Evolutionary conservation across 2,329 filamentous ascomycete genomes (phyloP).

Genomic region (Aspergillus tamarii): DNA sequence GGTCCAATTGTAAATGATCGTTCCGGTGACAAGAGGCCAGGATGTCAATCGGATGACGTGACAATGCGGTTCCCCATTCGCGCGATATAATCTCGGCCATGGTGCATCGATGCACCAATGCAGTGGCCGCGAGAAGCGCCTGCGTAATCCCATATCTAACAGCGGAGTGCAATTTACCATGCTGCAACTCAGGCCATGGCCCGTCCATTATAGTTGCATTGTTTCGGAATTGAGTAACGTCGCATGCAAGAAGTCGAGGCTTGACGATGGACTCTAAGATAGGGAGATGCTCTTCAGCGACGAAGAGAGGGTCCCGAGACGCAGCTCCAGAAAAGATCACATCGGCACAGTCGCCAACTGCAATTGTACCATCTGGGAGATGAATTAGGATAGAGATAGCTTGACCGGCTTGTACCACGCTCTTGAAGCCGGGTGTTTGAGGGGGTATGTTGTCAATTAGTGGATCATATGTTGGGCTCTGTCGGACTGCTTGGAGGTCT

Average conservation of each 20-base stretch:
- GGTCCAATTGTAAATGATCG: slow-evolving; percentile 21
- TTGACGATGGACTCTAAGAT: slow-evolving; percentile 18
- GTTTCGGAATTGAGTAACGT: slow-evolving; percentile 12
- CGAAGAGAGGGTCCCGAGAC: slow-evolving; percentile 21
- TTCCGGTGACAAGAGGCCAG: slow-evolving; percentile 23
- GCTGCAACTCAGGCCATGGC: background rate
- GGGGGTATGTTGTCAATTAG: slow-evolving; percentile 16
- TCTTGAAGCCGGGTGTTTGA: slow-evolving; percentile 20
- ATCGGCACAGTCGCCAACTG: slow-evolving; percentile 24
- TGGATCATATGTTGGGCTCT: slow-evolving; percentile 20
- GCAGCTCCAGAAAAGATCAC: slow-evolving; percentile 26
- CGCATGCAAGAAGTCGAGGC: slow-evolving; percentile 20
- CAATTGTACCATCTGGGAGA: slow-evolving; percentile 16
- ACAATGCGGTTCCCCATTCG: slow-evolving; percentile 18
- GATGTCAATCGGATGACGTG: slow-evolving; percentile 18
- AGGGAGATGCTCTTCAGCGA: slow-evolving; percentile 19
- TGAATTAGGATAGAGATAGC: slow-evolving; percentile 21
- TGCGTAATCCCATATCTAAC: slow-evolving; percentile 21
- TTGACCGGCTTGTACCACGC: slow-evolving; percentile 20
- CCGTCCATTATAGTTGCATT: background rate
- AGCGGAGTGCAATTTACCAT: slow-evolving; percentile 18
- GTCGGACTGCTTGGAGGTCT: slow-evolving; percentile 22
- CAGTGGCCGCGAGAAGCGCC: slow-evolving; percentile 20
- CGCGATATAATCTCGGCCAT: slow-evolving; percentile 20
- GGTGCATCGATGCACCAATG: slow-evolving; percentile 15